Conservation (phyloP, 306 rosid genomes). For the Quercus aquifolioides region DNA sequence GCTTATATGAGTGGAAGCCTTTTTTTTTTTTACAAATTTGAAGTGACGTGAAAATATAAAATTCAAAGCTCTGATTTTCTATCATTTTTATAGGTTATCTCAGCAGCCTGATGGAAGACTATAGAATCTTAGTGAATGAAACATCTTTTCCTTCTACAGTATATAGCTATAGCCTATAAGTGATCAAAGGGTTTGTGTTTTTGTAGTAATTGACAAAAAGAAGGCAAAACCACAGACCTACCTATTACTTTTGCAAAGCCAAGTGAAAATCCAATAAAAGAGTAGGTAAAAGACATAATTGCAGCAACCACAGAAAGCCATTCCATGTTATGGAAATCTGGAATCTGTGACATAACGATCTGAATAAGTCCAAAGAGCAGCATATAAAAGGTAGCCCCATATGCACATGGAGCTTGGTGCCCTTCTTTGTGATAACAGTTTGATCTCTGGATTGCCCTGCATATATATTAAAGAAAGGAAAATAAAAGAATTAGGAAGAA, state of each 20-base stretch:
- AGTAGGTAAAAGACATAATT: slow-evolving; percentile 68
- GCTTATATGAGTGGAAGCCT: not conserved
- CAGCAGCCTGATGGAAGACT: not conserved
- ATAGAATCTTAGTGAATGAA: not conserved
- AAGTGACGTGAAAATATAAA: not conserved
- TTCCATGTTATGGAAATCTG: slow-evolving; percentile 67
- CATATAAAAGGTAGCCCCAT: slow-evolving; percentile 49
- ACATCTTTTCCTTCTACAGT: not conserved
- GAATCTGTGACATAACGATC: slow-evolving; percentile 71
- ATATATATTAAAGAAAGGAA: not conserved
- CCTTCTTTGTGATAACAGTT: slow-evolving; percentile 84
- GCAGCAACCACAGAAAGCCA: slow-evolving; percentile 80
- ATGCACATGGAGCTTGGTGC: slow-evolving; percentile 59
- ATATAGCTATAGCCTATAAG: too few relatives aligned
- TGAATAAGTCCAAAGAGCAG: slow-evolving; percentile 72
- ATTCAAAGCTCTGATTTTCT: not conserved
- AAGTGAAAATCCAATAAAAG: slow-evolving; percentile 73
- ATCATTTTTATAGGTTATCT: not conserved
- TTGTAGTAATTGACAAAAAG: not conserved
- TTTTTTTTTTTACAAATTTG: not conserved
- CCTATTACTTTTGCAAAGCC: slow-evolving; percentile 65
- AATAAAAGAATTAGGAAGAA: not conserved
- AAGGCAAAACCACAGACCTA: slow-evolving; percentile 15
- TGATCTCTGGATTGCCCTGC: slow-evolving; percentile 71
- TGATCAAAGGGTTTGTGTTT: not conserved